Base-by-base conservation (phyloP, 441 rosid species). In the Theobroma grandiflorum region DNA sequence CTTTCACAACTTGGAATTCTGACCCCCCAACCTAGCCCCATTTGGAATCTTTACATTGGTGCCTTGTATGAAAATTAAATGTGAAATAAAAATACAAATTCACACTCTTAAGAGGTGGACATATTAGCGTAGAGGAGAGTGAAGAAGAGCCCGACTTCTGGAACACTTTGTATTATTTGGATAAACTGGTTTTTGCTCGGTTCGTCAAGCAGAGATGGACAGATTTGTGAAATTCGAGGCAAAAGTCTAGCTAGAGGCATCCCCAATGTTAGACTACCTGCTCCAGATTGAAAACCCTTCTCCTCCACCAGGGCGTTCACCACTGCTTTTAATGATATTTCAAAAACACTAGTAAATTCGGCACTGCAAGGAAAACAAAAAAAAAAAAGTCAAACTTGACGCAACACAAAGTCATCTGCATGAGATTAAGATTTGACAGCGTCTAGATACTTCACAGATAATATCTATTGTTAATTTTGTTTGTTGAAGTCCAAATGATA, bases 71-170 rank as follows among this genome's bases (percentile, higher is more conserved):
- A 76, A 69, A 84, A 77, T 9, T 4, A 62, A 63, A 69, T 33
- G 3, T 15, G n/a, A 42, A 37, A 70, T 38, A 57, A 81, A 59
- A 80, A 59, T 73, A 76, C 76, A 84, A 71, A 35, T 83, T 45
- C 6, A 79, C 63, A 63, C 45, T 35, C 87, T 86, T 86, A 87
- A 4, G 79, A 78, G 59, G 86, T 67, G n/a, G 93, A 90, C 89
- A 90, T 85, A 84, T 84, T 91, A 9, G 99, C 84, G 63, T 97
- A 95, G 22, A 97, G 87, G 79, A 91, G 93, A 59, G 97, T 90
- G 85, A 93, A 95, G 92, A 96, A 93, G 73, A 90, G 84, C 75
- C 93, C 89, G 16, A 94, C 95, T 80, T 94, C 95, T 8, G 93
- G 88, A 67, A 93, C 57, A 78, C 71, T 84, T 71, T 81, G 83